Evolutionary conservation across 1,284 basidiomycete species (phyloP), one percentile per base, ranked within the genome.

Genomic region (Apiotrichum gracile): DNA sequence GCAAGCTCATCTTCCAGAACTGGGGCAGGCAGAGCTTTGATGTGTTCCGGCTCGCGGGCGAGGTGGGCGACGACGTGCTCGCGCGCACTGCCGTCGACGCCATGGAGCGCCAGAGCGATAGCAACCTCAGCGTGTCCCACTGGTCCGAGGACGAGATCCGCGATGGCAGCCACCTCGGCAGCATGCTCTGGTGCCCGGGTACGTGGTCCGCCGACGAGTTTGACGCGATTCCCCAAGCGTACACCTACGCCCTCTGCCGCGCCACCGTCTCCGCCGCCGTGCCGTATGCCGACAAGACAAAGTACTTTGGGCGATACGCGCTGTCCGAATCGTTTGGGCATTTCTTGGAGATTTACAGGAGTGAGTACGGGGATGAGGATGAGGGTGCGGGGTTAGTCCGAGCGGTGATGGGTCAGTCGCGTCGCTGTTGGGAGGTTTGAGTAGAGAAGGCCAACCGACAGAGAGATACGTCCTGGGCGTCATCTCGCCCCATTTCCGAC

Each of bases 11-110:
- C 17, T 16, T 8, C 21, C 27, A 34, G 16, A 37, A 47, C 34
- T 29, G 24, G 24, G 24, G 34, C 5, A 22, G 25, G 21, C 13
- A n/a, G 24, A 3, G 34, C 5, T 7, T 43, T 5, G 34, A 44
- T 27, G 34, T 45, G 26, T 43, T 53, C 29, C 33, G 22, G 13
- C 19, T 49, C 8, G 52, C 46, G 9, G 41, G 40, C 13, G 19
- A 31, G 10, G 40, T 53, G 34, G 41, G 38, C 27, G 47, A 53
- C 35, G 34, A 49, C 40, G 4, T 21, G 5, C 47, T 53, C n/a
- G 52, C 52, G 4, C 6, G 13, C 24, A 14, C 8, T 10, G 44
- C 40, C 16, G 29, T 40, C 24, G 29, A 33, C 19, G 39, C 40
- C 2, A 33, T 34, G 22, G 25, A 37, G 25, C 2, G 12, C 19